Evolutionary conservation across 768 basidiomycete species (phyloP), one percentile per base, ranked within the genome.

Genomic region (Leccinum subgranulosum): DNA sequence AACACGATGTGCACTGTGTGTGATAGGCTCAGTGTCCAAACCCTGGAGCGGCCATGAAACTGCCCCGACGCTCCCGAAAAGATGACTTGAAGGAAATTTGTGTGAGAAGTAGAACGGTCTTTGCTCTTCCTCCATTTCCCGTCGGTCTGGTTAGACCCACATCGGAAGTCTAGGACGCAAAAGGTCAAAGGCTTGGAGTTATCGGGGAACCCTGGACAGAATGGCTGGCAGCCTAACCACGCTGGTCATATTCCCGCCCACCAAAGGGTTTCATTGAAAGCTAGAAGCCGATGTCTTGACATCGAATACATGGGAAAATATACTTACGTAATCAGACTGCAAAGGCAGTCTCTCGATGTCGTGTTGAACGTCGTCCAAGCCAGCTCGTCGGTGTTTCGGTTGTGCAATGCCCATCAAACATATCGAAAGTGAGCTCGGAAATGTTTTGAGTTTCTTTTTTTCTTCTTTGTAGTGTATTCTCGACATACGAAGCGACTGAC

Each of bases 341-440:
- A 19, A 43, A 21, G 39, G 51, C 62, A 61, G 59, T 61, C 49
- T 39, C 34, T 61, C 54, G 60, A 36, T 47, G 67, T 21, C 51
- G 69, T 61, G 29, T 50, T 34, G 61, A 56, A 59, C 66, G 67
- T 64, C 57, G 69, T 57, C 62, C 64, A 57, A 61, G 58, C 25
- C 28, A 41, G 31, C 31, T 33, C 25, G 21, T 46, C 57, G 55
- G 58, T 28, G 39, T 51, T 14, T 47, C 34, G 25, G 29, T 39
- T 36, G 51, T 61, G 73, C 64, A 92, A 43, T 92, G 90, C 82
- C 90, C 71, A 86, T 92, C 73, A 92, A 91, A 69, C 83, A 91
- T 70, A 77, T 92, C 51, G 90, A 92, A 78, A 84, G 90, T 92
- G 67, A 75, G 87, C 60, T 12, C 6, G 15, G 53, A 23, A 23